Evolutionary conservation across 768 basidiomycete species (phyloP).

Genomic region (Trametes gibbosa): DNA sequence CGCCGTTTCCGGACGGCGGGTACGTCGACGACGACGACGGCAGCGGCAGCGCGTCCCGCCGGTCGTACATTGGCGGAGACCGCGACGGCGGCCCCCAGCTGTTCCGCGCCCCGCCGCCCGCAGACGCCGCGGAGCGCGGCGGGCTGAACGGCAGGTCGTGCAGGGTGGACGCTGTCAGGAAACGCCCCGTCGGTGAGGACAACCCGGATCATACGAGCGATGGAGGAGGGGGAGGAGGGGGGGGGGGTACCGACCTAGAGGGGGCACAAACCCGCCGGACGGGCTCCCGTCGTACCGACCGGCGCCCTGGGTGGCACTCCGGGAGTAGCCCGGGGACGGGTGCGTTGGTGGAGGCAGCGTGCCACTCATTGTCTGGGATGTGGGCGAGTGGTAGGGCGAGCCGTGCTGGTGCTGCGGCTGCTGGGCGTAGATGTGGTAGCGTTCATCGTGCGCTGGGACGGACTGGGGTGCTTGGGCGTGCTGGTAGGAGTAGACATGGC

Average conservation of each 20-base stretch:
- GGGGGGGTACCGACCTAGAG: constrained; percentile 5
- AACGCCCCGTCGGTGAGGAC: background rate
- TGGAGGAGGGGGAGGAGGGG: background rate
- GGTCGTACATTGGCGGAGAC: constrained; percentile 3
- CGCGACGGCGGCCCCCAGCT: constrained; percentile 1
- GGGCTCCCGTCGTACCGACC: constrained; percentile 6
- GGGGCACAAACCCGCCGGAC: constrained; percentile 6
- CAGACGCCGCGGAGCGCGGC: background rate
- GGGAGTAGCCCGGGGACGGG: constrained; percentile 7
- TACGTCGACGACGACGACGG: background rate
- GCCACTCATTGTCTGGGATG: constrained; percentile 7
- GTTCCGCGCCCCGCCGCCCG: background rate
- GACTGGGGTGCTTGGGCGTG: background rate
- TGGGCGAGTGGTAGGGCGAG: constrained; percentile 6
- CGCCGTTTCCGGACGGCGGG: background rate
- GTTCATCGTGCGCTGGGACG: background rate
- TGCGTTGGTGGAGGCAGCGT: constrained; percentile 8
- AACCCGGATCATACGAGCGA: background rate
- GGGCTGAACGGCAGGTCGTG: constrained; percentile 18
- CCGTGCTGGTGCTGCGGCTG: constrained; percentile 4
- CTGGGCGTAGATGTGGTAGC: background rate
- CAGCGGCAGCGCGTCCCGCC: background rate
- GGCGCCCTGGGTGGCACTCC: constrained; percentile 3
- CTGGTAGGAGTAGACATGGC: constrained; percentile 3
- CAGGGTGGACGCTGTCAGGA: constrained; percentile 13